Evolutionary conservation across 495 filamentous ascomycete species (phyloP).

Genomic region (Halenospora varia): DNA sequence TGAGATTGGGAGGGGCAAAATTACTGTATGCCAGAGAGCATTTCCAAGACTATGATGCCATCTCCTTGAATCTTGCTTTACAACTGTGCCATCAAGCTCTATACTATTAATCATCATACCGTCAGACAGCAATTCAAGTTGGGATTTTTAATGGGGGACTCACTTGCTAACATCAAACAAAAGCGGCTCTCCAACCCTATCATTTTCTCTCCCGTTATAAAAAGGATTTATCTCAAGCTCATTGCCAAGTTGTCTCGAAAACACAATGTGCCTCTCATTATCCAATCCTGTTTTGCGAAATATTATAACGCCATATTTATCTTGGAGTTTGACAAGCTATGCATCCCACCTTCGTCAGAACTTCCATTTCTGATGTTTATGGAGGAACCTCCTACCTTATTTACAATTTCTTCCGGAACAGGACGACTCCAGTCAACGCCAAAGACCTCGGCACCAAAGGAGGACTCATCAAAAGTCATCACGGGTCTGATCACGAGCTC

Average conservation of each 20-base stretch:
- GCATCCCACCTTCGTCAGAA: not conserved
- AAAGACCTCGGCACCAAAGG: not conserved
- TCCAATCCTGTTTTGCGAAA: not conserved
- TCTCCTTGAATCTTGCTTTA: not conserved
- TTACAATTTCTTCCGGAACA: not conserved
- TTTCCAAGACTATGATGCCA: not conserved
- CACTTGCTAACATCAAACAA: not conserved
- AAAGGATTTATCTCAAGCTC: not conserved
- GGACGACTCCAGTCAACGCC: not conserved
- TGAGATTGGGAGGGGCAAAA: not conserved
- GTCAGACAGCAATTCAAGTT: not conserved
- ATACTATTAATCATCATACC: not conserved
- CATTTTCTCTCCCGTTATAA: not conserved
- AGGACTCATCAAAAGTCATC: not conserved
- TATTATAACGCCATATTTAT: not conserved
- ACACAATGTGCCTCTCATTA: not conserved
- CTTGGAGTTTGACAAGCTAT: not conserved
- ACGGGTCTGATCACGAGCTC: not conserved
- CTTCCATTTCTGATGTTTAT: too few relatives aligned
- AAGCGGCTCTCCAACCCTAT: not conserved
- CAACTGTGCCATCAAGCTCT: not conserved
- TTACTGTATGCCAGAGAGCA: not conserved
- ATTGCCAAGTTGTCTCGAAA: not conserved
- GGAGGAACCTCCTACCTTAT: not conserved
- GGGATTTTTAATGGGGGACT: not conserved